phyloP scores from a whole-genome alignment of 1,139 yeast genomes.

The Pichia sp. region DNA sequence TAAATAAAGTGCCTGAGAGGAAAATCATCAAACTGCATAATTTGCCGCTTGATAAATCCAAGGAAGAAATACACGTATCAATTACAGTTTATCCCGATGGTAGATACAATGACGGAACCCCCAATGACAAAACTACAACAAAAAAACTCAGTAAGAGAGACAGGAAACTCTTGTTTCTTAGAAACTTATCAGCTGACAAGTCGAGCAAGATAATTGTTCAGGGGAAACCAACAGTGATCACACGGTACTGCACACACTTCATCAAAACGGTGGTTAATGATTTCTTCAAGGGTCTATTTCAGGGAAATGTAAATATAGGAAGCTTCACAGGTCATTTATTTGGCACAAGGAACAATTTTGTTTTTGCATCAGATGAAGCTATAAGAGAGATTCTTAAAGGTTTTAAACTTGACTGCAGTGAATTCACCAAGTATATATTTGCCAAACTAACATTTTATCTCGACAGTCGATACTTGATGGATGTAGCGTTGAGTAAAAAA shows the following conservation, averaged over 20 bases:
- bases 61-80: constrained; percentile 9
- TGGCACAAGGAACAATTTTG: constrained; percentile 7
- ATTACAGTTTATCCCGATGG: constrained; percentile 20
- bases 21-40: constrained; percentile 12
- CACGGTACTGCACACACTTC: constrained; percentile 5
- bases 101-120: constrained; percentile 3
- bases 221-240: not conserved
- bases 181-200: constrained; percentile 3
- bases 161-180: constrained; percentile 13
- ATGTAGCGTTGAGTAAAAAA: not conserved
- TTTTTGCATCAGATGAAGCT: constrained; percentile 2
- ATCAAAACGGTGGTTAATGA: constrained; percentile 12
- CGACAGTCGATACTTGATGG: not conserved
- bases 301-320: constrained; percentile 12
- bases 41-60: constrained; percentile 6
- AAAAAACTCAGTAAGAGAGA: constrained; percentile 14
- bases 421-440: constrained; percentile 1
- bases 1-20: not conserved
- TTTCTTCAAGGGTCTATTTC: constrained; percentile 16
- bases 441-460: constrained; percentile 7
- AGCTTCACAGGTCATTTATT: constrained; percentile 11
- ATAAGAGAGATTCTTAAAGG: not conserved
- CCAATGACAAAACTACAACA: not conserved
- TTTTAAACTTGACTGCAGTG: not conserved
- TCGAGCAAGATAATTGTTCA: not conserved